Evolutionary conservation across 768 basidiomycete genomes (phyloP), one percentile per base, ranked within the genome.

Genomic region (Lactifluus subvellereus): DNA sequence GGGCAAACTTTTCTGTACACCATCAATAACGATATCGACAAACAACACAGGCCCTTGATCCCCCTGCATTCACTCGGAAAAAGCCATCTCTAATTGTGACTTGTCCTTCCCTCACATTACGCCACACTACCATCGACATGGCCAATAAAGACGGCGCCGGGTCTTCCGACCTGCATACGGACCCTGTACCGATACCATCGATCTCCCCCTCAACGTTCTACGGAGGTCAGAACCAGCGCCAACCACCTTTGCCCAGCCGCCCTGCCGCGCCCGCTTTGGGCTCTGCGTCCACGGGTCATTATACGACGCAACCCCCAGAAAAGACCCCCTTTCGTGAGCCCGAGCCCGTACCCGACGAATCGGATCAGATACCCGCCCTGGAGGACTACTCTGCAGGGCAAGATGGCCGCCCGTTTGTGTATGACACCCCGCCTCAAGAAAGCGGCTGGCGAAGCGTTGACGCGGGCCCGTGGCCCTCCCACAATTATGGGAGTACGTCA

Each of bases 251-350:
- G 6, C 76, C 76, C 50, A 70, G 70, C 42, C 69, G 76, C 8
- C 72, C 71, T 18, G 71, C 63, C 14, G 58, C 52, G n/a, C 65
- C 71, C 57, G 69, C 65, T 63, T 47, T 70, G 20, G 79, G 79
- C 18, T 77, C 78, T 1, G 57, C 76, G 14, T 69, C 75, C 56
- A 78, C 78, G 49, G 70, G 72, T 54, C 74, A 76, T 66, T 60
- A 66, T 32, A 48, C 58, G 3, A 64, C 66, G 13, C 62, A 33
- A n/a, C 66, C 72, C 0, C 69, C 72, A 49, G 59, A 72, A 60
- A 47, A 66, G 68, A 65, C 69, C 7, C 67, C 68, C 4, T 74
- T 64, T 55, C 68, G 71, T 22, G 72, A 74, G 61, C 75, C 71
- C 18, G 73, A 70, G 59, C 68, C 69, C n/a, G 70, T 73, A 16